Evolutionary conservation across 1,284 basidiomycete species (phyloP).

Genomic region (Phellopilus nigrolimitatus): DNA sequence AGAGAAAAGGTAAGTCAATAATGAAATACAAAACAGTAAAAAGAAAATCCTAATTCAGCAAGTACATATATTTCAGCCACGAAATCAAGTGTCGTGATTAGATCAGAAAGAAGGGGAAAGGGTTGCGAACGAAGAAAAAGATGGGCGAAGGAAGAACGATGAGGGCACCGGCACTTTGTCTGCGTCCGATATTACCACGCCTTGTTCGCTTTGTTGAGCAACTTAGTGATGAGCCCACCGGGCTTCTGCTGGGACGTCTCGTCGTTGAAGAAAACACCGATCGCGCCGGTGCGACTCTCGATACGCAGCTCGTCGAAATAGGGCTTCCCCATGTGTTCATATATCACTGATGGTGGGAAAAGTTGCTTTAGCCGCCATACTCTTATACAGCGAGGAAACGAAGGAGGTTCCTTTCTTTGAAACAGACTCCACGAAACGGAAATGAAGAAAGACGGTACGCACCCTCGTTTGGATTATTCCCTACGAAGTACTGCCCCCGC

Average conservation of each 20-base stretch:
- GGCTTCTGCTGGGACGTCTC: conserved; percentile 8
- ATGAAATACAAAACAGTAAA: too few relatives aligned
- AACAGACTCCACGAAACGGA: neutral
- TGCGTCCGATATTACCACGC: conserved; percentile 15
- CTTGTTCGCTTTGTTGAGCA: conserved; percentile 14
- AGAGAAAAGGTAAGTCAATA: neutral
- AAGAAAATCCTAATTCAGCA: too few relatives aligned
- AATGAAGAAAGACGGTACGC: neutral
- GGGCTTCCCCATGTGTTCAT: neutral
- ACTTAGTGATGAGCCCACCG: conserved; percentile 12
- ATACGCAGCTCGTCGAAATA: conserved; percentile 11
- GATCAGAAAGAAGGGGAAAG: neutral
- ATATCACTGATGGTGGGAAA: neutral
- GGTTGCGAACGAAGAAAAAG: neutral
- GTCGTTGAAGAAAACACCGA: conserved; percentile 15
- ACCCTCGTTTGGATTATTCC: conserved; percentile 1
- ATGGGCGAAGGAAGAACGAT: neutral
- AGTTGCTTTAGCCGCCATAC: neutral
- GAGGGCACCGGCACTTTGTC: neutral
- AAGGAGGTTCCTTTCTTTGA: neutral
- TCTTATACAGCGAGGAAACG: too few relatives aligned
- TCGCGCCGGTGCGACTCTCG: conserved; percentile 7
- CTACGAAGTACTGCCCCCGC: conserved; percentile 10
- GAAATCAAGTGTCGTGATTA: too few relatives aligned
- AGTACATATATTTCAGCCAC: too few relatives aligned